These are phyloP conservation scores for Suillus luteus DNA, from an alignment of 768 basidiomycete species.

Conservation along the genomic window DNA sequence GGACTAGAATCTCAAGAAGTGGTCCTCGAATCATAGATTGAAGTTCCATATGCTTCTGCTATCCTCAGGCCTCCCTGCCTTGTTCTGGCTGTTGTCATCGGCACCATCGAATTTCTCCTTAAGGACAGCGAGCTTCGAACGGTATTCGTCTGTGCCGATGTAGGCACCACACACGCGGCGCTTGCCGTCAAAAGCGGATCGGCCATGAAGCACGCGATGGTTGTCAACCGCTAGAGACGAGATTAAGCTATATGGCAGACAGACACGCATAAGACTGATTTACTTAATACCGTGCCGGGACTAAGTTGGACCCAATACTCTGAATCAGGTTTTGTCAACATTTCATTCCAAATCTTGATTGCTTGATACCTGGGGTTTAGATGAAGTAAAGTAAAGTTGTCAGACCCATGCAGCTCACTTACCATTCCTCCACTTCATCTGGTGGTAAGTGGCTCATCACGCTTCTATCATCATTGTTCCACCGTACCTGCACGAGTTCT, in stretches of 20 bases:
- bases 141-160: slow-evolving; percentile 87
- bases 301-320: slow-evolving; percentile 92
- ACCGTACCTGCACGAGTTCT: slow-evolving; percentile 76
- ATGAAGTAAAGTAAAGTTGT: slow-evolving; percentile 2
- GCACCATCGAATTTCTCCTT: slow-evolving; percentile 53
- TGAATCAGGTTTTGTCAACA: slow-evolving; percentile 76
- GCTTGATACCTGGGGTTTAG: slow-evolving; percentile 67
- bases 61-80: slow-evolving; percentile 19
- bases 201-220: slow-evolving; percentile 90
- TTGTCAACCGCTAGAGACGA: slow-evolving; percentile 76
- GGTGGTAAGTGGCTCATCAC: slow-evolving; percentile 65
- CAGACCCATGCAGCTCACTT: slow-evolving; percentile 37
- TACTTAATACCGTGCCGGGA: slow-evolving; percentile 84
- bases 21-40: slow-evolving; percentile 41
- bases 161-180: slow-evolving; percentile 97
- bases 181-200: slow-evolving; percentile 86
- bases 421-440: slow-evolving; percentile 76
- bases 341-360: slow-evolving; percentile 72
- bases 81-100: slow-evolving; percentile 18
- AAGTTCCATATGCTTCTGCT: slow-evolving; percentile 61
- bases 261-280: slow-evolving; percentile 40
- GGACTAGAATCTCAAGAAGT: background rate
- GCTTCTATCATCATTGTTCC: slow-evolving; percentile 95
- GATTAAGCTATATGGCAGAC: background rate
- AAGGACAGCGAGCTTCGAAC: slow-evolving; percentile 72